Conservation (phyloP, 192 early-diverging fungal genomes). For the Coemansia asiatica region DNA sequence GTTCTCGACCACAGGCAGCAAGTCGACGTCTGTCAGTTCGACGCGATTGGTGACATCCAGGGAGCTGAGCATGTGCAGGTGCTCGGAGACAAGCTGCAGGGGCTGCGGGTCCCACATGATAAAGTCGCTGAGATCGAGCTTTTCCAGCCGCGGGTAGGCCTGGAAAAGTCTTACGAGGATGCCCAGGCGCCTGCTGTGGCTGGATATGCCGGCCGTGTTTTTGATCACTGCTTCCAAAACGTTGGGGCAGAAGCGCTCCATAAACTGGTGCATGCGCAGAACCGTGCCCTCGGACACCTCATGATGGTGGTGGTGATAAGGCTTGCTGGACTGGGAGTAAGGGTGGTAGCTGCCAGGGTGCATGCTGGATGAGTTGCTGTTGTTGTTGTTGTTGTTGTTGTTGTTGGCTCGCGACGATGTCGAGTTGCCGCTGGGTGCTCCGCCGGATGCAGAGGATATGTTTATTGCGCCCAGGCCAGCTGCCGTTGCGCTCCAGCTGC, state of each 20-base stretch:
- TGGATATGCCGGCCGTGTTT: constrained; percentile 53
- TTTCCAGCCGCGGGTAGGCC: constrained; percentile 52
- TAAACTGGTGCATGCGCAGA: constrained; percentile 53
- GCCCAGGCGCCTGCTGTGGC: constrained; percentile 40
- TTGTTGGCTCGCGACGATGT: constrained; percentile 23
- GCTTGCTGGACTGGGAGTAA: neutral
- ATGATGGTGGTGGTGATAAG: constrained; percentile 43
- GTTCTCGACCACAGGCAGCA: constrained; percentile 48
- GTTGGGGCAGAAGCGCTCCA: constrained; percentile 54
- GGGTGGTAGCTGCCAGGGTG: constrained; percentile 16
- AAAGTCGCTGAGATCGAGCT: constrained; percentile 54
- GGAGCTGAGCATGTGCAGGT: constrained; percentile 35
- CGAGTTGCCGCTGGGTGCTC: constrained; percentile 4
- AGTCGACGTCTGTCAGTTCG: constrained; percentile 48
- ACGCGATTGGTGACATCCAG: constrained; percentile 55
- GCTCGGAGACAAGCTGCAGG: constrained; percentile 41
- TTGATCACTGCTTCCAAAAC: constrained; percentile 43
- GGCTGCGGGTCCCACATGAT: constrained; percentile 58
- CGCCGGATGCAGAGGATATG: constrained; percentile 13
- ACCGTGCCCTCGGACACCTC: constrained; percentile 56
- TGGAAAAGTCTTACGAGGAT: constrained; percentile 47
- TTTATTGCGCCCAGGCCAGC: constrained; percentile 32
- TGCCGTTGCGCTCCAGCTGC: constrained; percentile 39
- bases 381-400: too few species aligned
- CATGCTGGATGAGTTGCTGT: constrained; percentile 14